Evolutionary conservation across 1,139 yeast genomes (phyloP), one percentile per base, ranked within the genome.

Genomic region (Sugiyamaella paludigena): DNA sequence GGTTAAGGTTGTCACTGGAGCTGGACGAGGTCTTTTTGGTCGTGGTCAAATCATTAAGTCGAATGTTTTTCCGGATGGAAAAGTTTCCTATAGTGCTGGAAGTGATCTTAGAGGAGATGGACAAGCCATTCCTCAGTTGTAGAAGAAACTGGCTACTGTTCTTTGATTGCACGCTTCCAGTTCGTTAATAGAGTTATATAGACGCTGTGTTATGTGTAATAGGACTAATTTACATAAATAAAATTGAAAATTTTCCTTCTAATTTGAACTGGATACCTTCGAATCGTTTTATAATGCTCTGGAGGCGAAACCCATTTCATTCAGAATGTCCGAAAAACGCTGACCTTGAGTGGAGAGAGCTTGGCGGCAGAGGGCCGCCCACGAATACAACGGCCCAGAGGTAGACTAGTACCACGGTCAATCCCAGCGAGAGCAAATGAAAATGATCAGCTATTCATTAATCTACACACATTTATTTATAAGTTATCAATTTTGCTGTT

Each of bases 101-200:
- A 80, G 87, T 49, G 95, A 87, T 58, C 76, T 75, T 31, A 73
- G 95, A 53, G 95, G 91, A 11, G 95, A 87, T 62, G 95, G 95
- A 5, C 84, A 85, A 1, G 84, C 91, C 5, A 77, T 78, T 24
- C 84, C 91, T 0, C 65, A 73, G 50, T 56, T 70, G 30, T 71
- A 55, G 56, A 42, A 15, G 12, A 45, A 31, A 15, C 8, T 28
- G 11, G 10, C 15, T 15, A 15, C 16, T 27, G 33, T 19, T 15
- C 4, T 40, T 19, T 16, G 9, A 32, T 36, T n/a, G n/a, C n/a
- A n/a, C n/a, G n/a, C n/a, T n/a, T n/a, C 24, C 5, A 19, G 5
- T 3, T 19, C 3, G 24, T 19, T 19, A 3, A 19, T 19, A 19
- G 24, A 9, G 13, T 34, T 33, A 33, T 28, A 34, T 11, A n/a